Evolutionary conservation across 2,329 filamentous ascomycete species (phyloP).

Genomic region (Ascochyta rabiei): DNA sequence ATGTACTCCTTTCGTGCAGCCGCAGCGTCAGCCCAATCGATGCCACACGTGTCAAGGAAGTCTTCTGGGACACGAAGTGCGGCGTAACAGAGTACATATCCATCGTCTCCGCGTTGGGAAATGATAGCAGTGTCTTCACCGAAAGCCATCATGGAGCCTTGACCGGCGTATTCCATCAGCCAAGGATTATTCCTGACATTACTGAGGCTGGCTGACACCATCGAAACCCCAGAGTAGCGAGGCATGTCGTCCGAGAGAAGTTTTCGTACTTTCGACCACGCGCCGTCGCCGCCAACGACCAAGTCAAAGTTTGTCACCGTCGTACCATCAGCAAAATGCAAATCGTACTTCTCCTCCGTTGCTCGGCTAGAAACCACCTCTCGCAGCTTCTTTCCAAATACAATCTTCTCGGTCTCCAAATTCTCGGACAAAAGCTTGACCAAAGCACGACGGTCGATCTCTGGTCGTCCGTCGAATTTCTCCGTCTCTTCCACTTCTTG

Average conservation of each 20-base stretch:
- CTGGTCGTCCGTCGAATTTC: constrained; percentile 39
- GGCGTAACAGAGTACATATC: constrained; percentile 52
- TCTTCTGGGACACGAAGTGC: constrained; percentile 48
- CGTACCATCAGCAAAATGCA: constrained; percentile 41
- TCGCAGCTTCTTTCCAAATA: constrained; percentile 42
- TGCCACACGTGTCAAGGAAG: constrained; percentile 52
- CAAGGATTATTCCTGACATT: constrained; percentile 51
- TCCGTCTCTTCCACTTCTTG: constrained; percentile 47
- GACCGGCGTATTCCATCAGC: constrained; percentile 54
- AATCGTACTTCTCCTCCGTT: constrained; percentile 21
- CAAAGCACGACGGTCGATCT: constrained; percentile 58
- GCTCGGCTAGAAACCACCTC: constrained; percentile 35
- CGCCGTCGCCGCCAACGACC: constrained; percentile 57
- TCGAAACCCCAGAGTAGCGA: constrained; percentile 54
- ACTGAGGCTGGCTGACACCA: constrained; percentile 53
- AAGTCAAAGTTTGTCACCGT: constrained; percentile 49
- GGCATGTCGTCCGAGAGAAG: constrained; percentile 48
- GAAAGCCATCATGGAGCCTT: constrained; percentile 41
- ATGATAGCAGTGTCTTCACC: constrained; percentile 49
- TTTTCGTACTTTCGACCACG: constrained; percentile 50
- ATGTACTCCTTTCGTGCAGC: constrained; percentile 41
- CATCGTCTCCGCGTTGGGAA: constrained; percentile 58
- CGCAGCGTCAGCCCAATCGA: constrained; percentile 50
- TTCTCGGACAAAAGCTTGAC: constrained; percentile 51
- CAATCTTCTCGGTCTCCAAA: constrained; percentile 50